These are phyloP conservation scores for Phlegmacium glaucopus DNA, from an alignment of 768 basidiomycete species.

Conservation along the genomic window DNA sequence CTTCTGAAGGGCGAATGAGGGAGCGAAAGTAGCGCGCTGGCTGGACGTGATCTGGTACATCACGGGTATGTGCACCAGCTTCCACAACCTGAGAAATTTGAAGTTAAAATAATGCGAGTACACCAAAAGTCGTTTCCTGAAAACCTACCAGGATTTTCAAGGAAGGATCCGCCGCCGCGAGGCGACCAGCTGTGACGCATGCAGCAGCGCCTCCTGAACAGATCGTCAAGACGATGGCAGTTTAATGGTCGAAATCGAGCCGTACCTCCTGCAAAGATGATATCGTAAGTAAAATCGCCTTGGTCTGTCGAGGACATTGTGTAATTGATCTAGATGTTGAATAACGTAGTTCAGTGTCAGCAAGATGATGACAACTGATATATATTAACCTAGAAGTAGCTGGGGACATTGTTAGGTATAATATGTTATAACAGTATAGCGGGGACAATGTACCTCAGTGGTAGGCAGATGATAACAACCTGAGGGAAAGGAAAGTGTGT, in stretches of 20 bases:
- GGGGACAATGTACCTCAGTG: too few species aligned
- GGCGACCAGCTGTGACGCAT: slow-evolving; percentile 53
- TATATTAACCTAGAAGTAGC: too few species aligned
- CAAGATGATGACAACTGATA: too few species aligned
- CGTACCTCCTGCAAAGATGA: slow-evolving; percentile 56
- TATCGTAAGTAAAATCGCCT: slow-evolving; percentile 28
- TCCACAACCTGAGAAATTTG: slow-evolving; percentile 44
- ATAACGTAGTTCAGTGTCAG: too few species aligned
- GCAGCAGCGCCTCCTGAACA: slow-evolving; percentile 48
- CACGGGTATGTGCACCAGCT: slow-evolving; percentile 48
- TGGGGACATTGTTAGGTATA: too few species aligned
- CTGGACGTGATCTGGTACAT: slow-evolving; percentile 45
- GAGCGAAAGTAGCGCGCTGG: slow-evolving; percentile 50
- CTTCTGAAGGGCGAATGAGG: slow-evolving; percentile 33
- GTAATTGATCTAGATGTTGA: too few species aligned
- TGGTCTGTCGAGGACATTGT: too few species aligned
- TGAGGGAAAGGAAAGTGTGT: too few species aligned
- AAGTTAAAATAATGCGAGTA: not conserved
- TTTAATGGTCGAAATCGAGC: not conserved
- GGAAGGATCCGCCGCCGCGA: slow-evolving; percentile 48
- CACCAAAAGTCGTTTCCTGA: not conserved
- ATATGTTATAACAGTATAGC: too few species aligned
- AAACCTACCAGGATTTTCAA: slow-evolving; percentile 50
- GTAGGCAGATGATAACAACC: too few species aligned
- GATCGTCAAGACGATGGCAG: not conserved